phyloP scores from a whole-genome alignment of 495 filamentous ascomycete species.

The Daldinia grandis region DNA sequence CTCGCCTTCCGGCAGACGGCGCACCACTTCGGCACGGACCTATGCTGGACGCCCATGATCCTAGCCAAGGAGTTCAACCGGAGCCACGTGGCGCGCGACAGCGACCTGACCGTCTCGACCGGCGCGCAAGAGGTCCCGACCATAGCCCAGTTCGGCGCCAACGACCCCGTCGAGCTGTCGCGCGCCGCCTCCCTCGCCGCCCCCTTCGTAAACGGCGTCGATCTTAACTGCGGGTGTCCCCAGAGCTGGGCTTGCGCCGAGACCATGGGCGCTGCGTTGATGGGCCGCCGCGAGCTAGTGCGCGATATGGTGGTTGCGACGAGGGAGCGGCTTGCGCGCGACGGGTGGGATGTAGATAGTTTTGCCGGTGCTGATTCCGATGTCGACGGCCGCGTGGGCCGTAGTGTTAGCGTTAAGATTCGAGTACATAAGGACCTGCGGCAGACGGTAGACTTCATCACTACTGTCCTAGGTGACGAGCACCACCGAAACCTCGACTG shows the following conservation, averaged over 20 bases:
- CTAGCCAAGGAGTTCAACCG: constrained; percentile 76
- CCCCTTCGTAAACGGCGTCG: constrained; percentile 67
- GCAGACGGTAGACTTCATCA: constrained; percentile 59
- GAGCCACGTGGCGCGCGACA: constrained; percentile 64
- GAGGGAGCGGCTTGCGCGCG: constrained; percentile 51
- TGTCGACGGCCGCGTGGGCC: constrained; percentile 23
- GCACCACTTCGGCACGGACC: constrained; percentile 65
- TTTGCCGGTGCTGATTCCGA: constrained; percentile 43
- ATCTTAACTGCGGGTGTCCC: constrained; percentile 75
- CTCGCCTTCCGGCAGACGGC: constrained; percentile 71
- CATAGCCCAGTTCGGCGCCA: constrained; percentile 70
- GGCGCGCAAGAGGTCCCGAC: constrained; percentile 56
- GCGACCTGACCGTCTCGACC: constrained; percentile 53
- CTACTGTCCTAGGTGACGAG: constrained; percentile 56
- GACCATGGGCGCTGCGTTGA: constrained; percentile 68
- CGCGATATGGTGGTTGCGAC: constrained; percentile 65
- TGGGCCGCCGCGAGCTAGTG: constrained; percentile 67
- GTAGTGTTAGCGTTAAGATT: constrained; percentile 71
- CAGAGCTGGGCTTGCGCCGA: constrained; percentile 73
- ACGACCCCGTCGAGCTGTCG: constrained; percentile 63
- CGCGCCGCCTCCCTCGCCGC: constrained; percentile 66
- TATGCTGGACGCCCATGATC: constrained; percentile 77
- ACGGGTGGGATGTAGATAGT: constrained; percentile 54
- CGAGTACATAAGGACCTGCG: constrained; percentile 67
- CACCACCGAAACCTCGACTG: constrained; percentile 62